These are phyloP conservation scores for Paraconiothyrium brasiliense DNA, from an alignment of 2,329 filamentous ascomycete species.

Conservation along the genomic window DNA sequence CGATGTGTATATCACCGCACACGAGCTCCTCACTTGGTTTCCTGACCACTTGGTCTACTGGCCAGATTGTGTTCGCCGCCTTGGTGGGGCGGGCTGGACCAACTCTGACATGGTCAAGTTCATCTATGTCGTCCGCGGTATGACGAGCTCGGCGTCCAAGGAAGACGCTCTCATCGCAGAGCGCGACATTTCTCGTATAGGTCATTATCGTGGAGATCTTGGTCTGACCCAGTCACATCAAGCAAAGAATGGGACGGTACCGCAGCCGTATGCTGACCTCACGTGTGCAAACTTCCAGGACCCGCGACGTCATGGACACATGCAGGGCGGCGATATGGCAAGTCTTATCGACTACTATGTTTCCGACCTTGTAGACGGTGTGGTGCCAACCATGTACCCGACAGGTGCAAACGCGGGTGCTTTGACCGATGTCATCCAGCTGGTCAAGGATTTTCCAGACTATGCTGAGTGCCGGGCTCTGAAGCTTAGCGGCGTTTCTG, in stretches of 20 bases:
- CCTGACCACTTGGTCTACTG: not conserved
- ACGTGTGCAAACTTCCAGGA: not conserved
- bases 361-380: not conserved
- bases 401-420: not conserved
- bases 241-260: not conserved
- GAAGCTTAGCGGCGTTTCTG: slow-evolving; percentile 2
- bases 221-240: not conserved
- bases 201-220: not conserved
- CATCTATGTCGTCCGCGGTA: not conserved
- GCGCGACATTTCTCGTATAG: not conserved
- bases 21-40: not conserved
- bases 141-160: not conserved
- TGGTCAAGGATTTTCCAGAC: not conserved
- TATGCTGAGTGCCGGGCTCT: not conserved
- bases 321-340: not conserved
- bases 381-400: not conserved
- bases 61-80: not conserved
- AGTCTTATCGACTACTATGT: slow-evolving; percentile 4
- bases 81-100: not conserved
- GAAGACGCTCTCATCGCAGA: not conserved
- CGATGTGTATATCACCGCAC: not conserved
- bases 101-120: not conserved
- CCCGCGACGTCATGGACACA: not conserved
- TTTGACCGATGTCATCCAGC: not conserved
- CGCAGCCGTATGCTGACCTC: not conserved